Conservation (phyloP, 768 basidiomycete genomes). For the Tephrocybe sp. region DNA sequence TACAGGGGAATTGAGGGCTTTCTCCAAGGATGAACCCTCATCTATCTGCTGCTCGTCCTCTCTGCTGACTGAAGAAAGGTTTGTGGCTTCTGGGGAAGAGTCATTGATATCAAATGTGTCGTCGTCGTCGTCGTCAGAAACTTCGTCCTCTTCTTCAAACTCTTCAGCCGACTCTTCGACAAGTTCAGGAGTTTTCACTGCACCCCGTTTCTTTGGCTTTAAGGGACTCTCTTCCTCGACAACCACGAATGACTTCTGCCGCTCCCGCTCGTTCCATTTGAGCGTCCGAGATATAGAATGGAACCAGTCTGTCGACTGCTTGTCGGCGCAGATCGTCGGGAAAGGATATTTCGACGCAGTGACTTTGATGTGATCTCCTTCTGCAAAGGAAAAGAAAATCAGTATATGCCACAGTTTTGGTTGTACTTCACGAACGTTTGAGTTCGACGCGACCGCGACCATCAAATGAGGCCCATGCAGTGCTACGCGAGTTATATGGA, state of each 20-base stretch:
- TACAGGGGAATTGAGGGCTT: constrained; percentile 24
- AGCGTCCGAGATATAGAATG: constrained; percentile 93
- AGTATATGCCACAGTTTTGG: constrained; percentile 6
- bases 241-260: constrained; percentile 98
- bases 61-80: constrained; percentile 9
- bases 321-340: constrained; percentile 97
- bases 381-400: constrained; percentile 36
- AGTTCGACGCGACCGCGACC: constrained; percentile 95
- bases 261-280: constrained; percentile 98
- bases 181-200: constrained; percentile 11
- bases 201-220: constrained; percentile 29
- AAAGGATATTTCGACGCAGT: constrained; percentile 97
- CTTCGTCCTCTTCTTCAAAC: constrained; percentile 46
- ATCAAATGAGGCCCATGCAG: constrained; percentile 99
- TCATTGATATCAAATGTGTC: constrained; percentile 91
- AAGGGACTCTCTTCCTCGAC: constrained; percentile 88
- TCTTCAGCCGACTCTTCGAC: constrained; percentile 17
- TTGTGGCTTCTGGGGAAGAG: constrained; percentile 55
- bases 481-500: constrained; percentile 97
- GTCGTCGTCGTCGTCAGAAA: constrained; percentile 50
- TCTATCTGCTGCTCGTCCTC: constrained; percentile 21
- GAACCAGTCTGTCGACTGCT: constrained; percentile 99
- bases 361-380: constrained; percentile 99
- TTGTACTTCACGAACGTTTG: constrained; percentile 64
- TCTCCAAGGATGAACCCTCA: constrained; percentile 22